Percentiles rank a stretch among this genome's conserved stretches.
These are phyloP conservation scores for Apiospora arundinis DNA, from an alignment of 2,329 filamentous ascomycete genomes.

Conservation along the genomic window DNA sequence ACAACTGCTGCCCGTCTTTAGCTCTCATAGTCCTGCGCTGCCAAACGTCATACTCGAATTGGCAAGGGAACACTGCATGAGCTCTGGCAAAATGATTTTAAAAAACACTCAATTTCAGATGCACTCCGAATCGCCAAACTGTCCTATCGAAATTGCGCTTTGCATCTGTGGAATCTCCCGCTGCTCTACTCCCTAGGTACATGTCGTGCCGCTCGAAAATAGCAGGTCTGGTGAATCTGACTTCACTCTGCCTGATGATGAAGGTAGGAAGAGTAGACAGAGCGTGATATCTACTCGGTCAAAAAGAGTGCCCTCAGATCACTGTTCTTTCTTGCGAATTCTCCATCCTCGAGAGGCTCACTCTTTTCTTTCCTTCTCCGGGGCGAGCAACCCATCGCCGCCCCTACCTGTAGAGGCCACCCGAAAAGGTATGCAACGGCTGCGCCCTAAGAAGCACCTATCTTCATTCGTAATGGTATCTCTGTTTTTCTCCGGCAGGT, in stretches of 20 bases:
- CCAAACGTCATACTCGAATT: conserved; percentile 1
- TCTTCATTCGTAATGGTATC: conserved; percentile 22
- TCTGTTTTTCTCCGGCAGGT: conserved; percentile 16
- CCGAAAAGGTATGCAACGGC: conserved; percentile 14
- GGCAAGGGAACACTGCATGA: not conserved
- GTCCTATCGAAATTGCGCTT: conserved; percentile 53
- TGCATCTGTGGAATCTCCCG: conserved; percentile 44
- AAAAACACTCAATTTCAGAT: conserved; percentile 42
- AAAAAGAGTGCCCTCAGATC: not conserved
- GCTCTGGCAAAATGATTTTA: not conserved
- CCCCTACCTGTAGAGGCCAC: conserved; percentile 22
- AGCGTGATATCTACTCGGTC: not conserved
- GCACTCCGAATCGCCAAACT: conserved; percentile 58
- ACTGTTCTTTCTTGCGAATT: conserved; percentile 5
- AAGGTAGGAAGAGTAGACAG: conserved; percentile 12
- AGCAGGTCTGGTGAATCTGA: conserved; percentile 5
- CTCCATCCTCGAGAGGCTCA: not conserved
- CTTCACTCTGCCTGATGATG: conserved; percentile 3
- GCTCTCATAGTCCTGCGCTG: conserved; percentile 3
- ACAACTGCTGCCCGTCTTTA: conserved; percentile 1
- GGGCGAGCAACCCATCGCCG: conserved; percentile 15
- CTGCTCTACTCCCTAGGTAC: conserved; percentile 35
- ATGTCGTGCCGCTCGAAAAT: conserved; percentile 2
- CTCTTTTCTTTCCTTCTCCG: not conserved
- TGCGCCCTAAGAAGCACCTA: conserved; percentile 16